Conservation (phyloP, 768 basidiomycete species). For the Coprinellus micaceus region DNA sequence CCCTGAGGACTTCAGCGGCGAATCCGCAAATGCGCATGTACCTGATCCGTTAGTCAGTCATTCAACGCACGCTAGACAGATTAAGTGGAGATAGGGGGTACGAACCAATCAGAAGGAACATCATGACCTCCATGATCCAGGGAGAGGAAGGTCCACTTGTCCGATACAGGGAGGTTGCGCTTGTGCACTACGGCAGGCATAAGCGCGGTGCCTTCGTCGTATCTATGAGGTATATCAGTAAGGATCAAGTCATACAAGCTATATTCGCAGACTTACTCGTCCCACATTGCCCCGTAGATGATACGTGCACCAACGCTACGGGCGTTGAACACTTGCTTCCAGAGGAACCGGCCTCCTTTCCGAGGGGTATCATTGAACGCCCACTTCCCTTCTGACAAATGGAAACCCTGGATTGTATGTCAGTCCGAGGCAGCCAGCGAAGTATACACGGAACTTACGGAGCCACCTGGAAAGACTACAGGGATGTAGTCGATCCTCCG, state of each 20-base stretch:
- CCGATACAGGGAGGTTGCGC: conserved; percentile 56
- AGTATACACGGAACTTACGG: conserved; percentile 46
- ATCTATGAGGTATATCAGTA: conserved; percentile 41
- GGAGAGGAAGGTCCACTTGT: conserved; percentile 59
- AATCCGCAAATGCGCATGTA: conserved; percentile 79
- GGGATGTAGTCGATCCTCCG: conserved; percentile 78
- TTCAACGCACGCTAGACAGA: neutral
- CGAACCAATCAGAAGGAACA: conserved; percentile 76
- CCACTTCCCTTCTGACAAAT: conserved; percentile 70
- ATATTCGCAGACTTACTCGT: conserved; percentile 49
- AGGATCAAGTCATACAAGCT: conserved; percentile 1
- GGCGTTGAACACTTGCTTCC: conserved; percentile 74
- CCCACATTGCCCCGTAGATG: conserved; percentile 87
- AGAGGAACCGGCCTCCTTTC: conserved; percentile 73
- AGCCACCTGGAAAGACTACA: conserved; percentile 77
- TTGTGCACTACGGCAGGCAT: conserved; percentile 67
- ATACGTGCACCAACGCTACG: conserved; percentile 55
- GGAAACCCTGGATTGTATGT: conserved; percentile 59
- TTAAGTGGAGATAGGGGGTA: conserved; percentile 15
- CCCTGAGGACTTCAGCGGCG: conserved; percentile 62
- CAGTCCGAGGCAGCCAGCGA: no score
- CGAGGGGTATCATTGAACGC: conserved; percentile 68
- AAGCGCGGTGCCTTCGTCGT: conserved; percentile 82
- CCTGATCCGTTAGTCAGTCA: conserved; percentile 29
- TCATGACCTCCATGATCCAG: conserved; percentile 77